Evolutionary conservation across 208 protist genomes (phyloP).

Genomic region (Acanthamoeba polyphaga): DNA sequence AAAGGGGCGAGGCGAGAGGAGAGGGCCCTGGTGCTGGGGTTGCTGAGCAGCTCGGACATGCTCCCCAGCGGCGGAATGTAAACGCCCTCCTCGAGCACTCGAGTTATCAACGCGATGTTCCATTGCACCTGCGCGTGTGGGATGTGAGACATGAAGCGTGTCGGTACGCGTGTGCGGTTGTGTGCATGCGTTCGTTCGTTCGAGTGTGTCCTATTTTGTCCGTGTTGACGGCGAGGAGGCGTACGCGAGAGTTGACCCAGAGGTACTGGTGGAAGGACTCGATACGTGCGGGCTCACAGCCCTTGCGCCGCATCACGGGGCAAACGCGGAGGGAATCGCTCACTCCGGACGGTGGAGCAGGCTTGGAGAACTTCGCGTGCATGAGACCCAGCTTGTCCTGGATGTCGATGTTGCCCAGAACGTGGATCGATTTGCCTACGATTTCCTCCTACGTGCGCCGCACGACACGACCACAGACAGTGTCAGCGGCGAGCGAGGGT

Average conservation of each 20-base stretch:
- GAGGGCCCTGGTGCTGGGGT: not conserved
- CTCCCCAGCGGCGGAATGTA: not conserved
- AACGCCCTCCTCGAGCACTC: not conserved
- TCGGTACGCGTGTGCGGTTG: not conserved
- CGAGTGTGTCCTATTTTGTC: not conserved
- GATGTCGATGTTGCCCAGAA: not conserved
- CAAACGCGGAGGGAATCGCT: not conserved
- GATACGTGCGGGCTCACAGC: not conserved
- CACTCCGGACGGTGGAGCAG: not conserved
- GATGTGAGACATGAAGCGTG: not conserved
- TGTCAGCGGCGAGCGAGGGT: too few species aligned
- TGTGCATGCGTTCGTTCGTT: not conserved
- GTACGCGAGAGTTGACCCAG: not conserved
- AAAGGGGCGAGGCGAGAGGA: not conserved
- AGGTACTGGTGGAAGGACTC: not conserved
- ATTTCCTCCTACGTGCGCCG: not conserved
- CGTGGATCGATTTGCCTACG: not conserved
- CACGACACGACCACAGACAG: not conserved
- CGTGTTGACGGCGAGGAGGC: not conserved
- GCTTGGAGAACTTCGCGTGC: not conserved
- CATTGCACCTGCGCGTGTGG: not conserved
- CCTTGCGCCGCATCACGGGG: not conserved
- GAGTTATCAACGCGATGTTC: not conserved
- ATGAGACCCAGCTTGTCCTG: not conserved
- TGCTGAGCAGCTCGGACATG: not conserved